A percentile compares a stretch with the other conserved stretches of the same genome.
These are phyloP conservation scores for Pleurotus tuber-regium DNA, from an alignment of 768 basidiomycete species.

Conservation along the genomic window DNA sequence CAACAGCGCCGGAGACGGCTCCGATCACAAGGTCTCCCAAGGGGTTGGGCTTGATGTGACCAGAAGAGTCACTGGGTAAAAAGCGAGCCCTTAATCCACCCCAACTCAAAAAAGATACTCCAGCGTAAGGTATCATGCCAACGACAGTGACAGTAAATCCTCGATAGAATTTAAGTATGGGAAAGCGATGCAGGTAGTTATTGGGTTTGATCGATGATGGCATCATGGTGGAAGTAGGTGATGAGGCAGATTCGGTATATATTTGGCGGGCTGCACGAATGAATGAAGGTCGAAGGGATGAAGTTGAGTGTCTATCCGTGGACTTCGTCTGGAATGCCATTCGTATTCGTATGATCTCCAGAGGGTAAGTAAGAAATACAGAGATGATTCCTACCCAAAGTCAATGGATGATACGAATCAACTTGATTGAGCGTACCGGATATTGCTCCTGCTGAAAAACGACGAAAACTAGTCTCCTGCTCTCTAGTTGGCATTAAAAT, in stretches of 20 bases:
- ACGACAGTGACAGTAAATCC: slow-evolving; percentile 92
- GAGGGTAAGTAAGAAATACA: slow-evolving; percentile 90
- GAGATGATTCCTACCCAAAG: slow-evolving; percentile 67
- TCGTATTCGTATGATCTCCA: slow-evolving; percentile 93
- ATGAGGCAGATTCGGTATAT: slow-evolving; percentile 56
- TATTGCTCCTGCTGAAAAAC: slow-evolving; percentile 84
- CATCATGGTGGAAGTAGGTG: slow-evolving; percentile 22
- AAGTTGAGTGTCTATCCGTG: slow-evolving; percentile 19
- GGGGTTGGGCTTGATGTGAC: slow-evolving; percentile 33
- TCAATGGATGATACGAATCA: slow-evolving; percentile 5
- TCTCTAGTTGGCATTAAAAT: slow-evolving; percentile 81
- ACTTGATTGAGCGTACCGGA: slow-evolving; percentile 56
- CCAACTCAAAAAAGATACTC: slow-evolving; percentile 92
- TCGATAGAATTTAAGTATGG: slow-evolving; percentile 89
- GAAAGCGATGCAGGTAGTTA: slow-evolving; percentile 55
- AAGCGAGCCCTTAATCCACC: slow-evolving; percentile 67
- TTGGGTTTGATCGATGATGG: slow-evolving; percentile 16
- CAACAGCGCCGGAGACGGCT: slow-evolving; percentile 79
- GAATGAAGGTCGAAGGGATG: slow-evolving; percentile 45
- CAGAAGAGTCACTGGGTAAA: slow-evolving; percentile 41
- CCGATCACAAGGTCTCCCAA: slow-evolving; percentile 77
- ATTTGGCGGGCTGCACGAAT: slow-evolving; percentile 57
- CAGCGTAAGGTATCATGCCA: slow-evolving; percentile 96
- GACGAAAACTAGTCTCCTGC: slow-evolving; percentile 71
- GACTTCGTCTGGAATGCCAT: slow-evolving; percentile 80